These are phyloP conservation scores for Coffea canephora DNA, from an alignment of 257 asterid species.

Conservation along the genomic window DNA sequence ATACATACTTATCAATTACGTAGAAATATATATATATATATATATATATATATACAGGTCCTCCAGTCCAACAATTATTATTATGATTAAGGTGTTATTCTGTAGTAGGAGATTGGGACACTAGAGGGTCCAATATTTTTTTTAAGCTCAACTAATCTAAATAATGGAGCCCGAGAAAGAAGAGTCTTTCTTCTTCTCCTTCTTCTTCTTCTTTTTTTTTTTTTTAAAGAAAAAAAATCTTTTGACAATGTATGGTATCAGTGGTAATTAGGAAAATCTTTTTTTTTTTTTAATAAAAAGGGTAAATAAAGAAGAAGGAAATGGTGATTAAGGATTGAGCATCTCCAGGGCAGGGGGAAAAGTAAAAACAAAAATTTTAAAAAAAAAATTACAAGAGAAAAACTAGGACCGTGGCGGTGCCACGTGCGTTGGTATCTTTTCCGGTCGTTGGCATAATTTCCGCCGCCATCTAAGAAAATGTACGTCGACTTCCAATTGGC, in stretches of 20 bases:
- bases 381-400: not conserved
- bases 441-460: not conserved
- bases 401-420: not conserved
- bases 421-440: not conserved
- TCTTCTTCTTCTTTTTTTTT: too few relatives aligned
- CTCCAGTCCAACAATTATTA: not conserved
- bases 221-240: too few relatives aligned
- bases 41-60: too few relatives aligned
- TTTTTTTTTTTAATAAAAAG: too few relatives aligned
- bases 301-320: not conserved
- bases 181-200: too few relatives aligned
- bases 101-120: not conserved
- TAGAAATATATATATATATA: not conserved
- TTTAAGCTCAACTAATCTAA: not conserved
- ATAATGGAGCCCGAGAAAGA: not conserved
- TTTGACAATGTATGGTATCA: not conserved
- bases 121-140: not conserved
- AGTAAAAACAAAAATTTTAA: too few relatives aligned
- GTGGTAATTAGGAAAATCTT: not conserved
- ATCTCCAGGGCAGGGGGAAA: not conserved
- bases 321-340: not conserved
- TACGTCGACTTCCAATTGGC: not conserved
- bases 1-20: not conserved
- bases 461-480: constrained; percentile 13
- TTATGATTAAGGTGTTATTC: constrained; percentile 1